Base-by-base conservation (phyloP, 805 yeast species). In the Trichomonascus vanleenenianus region DNA sequence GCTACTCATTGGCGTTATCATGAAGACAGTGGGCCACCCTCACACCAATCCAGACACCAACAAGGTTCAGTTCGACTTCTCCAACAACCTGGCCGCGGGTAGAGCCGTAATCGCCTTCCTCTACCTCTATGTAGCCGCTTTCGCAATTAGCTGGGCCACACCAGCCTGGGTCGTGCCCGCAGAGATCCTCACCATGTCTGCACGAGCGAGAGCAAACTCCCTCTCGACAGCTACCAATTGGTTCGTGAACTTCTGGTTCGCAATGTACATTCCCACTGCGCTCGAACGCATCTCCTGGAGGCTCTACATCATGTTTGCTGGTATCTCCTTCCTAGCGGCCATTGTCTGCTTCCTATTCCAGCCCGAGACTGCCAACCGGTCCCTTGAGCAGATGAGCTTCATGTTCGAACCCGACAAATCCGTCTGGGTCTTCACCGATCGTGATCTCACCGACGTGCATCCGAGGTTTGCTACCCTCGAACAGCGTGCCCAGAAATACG, bases 381-480 rank as follows among this genome's bases (percentile, higher is more conserved):
- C 86, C 33, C 74, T 85, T 61, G 95, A 85, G 67, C 87, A 85
- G 66, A 85, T 85, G 54, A 87, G 84, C 61, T 80, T 75, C 59
- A 69, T 81, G 72, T 73, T 69, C 57, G 62, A 73, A 30, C 64
- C 66, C 40, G 66, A 47, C n/a, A 43, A 42, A 38, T 47, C 50
- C 3, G 47, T 50, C 47, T 47, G 50, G 53, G 53, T 50, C 10
- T 50, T 50, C 33, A 15, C 2, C 39, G 53, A 50, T 20, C 27
- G 30, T 4, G 50, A 50, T 11, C 39, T 44, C 30, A 38, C 43
- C 3, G 41, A 25, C 19, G 37, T 43, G 12, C 45, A 43, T 36
- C 45, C 45, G 6, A n/a, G 15, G 36, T 27, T 36, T 30, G 41
- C 30, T 41, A n/a, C 25, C 12, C 31, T 39, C 19, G 32, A 39